Percentiles rank a stretch among this genome's conserved stretches.
These are phyloP conservation scores for Fonsecaea pedrosoi DNA, from an alignment of 2,329 filamentous ascomycete genomes.

Conservation along the genomic window DNA sequence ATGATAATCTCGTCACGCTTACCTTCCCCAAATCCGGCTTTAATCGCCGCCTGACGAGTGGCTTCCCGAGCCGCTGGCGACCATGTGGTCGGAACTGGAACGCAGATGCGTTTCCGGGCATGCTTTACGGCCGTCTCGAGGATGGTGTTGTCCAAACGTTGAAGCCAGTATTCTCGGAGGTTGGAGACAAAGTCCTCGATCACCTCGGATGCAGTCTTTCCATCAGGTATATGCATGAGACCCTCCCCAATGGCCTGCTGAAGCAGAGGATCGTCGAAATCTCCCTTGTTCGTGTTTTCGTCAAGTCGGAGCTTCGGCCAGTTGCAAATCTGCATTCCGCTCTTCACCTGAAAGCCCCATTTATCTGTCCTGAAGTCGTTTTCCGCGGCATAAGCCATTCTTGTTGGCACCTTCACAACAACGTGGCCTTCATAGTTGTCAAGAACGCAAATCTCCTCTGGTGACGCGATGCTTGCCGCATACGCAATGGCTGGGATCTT, in stretches of 20 bases:
- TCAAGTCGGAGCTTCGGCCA: conserved; percentile 11
- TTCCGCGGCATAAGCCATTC: conserved; percentile 10
- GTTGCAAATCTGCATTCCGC: neutral
- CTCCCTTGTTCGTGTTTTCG: conserved; percentile 7
- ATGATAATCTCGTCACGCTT: neutral
- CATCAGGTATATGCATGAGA: conserved; percentile 8
- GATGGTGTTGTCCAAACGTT: neutral
- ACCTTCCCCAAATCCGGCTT: neutral
- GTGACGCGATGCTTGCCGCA: neutral
- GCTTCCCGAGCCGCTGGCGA: neutral
- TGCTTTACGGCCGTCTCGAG: neutral
- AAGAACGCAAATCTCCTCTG: conserved; percentile 5
- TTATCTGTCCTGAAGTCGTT: conserved; percentile 7
- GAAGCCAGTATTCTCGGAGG: neutral
- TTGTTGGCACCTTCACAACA: conserved; percentile 9
- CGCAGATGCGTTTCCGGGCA: neutral
- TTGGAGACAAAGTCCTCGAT: conserved; percentile 3
- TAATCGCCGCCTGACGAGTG: neutral
- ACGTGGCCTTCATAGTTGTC: conserved; percentile 5
- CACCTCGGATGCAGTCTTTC: conserved; percentile 4
- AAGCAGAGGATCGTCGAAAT: conserved; percentile 5
- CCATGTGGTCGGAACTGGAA: conserved; percentile 7
- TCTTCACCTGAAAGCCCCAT: conserved; percentile 6
- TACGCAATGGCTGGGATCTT: neutral
- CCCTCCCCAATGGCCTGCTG: conserved; percentile 1